These are phyloP conservation scores for Phyllachora maydis DNA, from an alignment of 2,329 filamentous ascomycete genomes.

Conservation along the genomic window DNA sequence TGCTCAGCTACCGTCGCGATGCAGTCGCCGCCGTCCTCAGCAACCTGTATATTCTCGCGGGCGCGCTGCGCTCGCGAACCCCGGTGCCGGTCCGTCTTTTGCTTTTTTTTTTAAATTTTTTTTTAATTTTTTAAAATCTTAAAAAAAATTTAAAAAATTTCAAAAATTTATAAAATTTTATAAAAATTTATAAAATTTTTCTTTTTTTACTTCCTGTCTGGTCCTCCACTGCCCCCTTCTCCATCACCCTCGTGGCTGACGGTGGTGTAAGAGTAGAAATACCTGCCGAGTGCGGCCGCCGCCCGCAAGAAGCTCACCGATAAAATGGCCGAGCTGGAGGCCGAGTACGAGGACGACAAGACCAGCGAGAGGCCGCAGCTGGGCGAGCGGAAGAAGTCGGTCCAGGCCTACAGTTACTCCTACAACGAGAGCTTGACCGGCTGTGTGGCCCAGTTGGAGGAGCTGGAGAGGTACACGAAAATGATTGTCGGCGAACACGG, in stretches of 20 bases:
- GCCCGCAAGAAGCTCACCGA: constrained; percentile 29
- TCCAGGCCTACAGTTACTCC: constrained; percentile 33
- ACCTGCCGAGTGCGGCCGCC: constrained; percentile 32
- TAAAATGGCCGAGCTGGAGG: constrained; percentile 25
- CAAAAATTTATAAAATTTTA: too few relatives aligned
- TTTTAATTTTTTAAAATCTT: too few relatives aligned
- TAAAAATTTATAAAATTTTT: too few relatives aligned
- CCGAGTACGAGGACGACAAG: constrained; percentile 10
- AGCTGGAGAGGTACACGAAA: constrained; percentile 33
- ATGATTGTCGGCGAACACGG: constrained; percentile 33
- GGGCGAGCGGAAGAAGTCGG: constrained; percentile 23
- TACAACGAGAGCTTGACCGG: constrained; percentile 31
- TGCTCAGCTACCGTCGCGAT: constrained; percentile 30
- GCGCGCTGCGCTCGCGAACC: constrained; percentile 26
- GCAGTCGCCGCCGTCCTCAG: constrained; percentile 34
- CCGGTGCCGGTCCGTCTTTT: constrained; percentile 22
- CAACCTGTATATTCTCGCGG: constrained; percentile 35
- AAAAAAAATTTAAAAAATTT: too few relatives aligned
- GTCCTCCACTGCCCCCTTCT: too few relatives aligned
- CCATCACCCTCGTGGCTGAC: too few relatives aligned
- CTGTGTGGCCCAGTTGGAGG: constrained; percentile 30
- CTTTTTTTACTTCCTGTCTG: too few relatives aligned
- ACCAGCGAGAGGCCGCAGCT: constrained; percentile 7
- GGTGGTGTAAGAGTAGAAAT: too few relatives aligned
- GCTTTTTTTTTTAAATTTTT: background rate